Evolutionary conservation across 805 yeast genomes (phyloP).

Genomic region (Pichia insulana): DNA sequence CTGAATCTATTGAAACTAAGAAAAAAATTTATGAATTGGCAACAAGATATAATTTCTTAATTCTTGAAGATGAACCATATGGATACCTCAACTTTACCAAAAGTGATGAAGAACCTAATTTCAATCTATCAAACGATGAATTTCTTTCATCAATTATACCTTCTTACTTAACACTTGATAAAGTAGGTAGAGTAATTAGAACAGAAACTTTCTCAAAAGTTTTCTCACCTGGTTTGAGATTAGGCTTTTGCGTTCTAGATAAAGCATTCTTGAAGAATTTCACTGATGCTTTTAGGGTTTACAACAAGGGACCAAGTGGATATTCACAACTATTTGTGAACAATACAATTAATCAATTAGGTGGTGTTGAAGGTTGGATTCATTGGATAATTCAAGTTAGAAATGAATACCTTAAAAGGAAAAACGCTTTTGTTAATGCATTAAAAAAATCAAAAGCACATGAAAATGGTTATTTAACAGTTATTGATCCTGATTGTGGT

Average conservation of each 20-base stretch:
- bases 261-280: conserved; percentile 36
- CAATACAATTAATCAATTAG: conserved; percentile 48
- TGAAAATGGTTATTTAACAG: conserved; percentile 32
- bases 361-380: conserved; percentile 64
- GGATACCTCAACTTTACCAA: conserved; percentile 47
- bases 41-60: conserved; percentile 46
- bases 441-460: conserved; percentile 37
- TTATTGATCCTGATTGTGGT: conserved; percentile 51
- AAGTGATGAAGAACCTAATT: conserved; percentile 24
- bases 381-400: conserved; percentile 67
- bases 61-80: conserved; percentile 66
- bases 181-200: conserved; percentile 51
- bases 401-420: conserved; percentile 55
- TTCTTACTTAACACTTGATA: conserved; percentile 45
- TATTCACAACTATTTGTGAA: conserved; percentile 45
- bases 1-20: conserved; percentile 42
- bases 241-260: conserved; percentile 52
- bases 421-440: conserved; percentile 50
- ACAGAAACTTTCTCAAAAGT: conserved; percentile 58
- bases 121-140: conserved; percentile 29
- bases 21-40: conserved; percentile 43
- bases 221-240: conserved; percentile 58
- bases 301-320: conserved; percentile 53
- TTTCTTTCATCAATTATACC: conserved; percentile 39
- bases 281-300: conserved; percentile 31